Percentiles rank a stretch among this genome's conserved stretches.
Conservation (phyloP, 1,284 basidiomycete species). For the Grifola frondosa region DNA sequence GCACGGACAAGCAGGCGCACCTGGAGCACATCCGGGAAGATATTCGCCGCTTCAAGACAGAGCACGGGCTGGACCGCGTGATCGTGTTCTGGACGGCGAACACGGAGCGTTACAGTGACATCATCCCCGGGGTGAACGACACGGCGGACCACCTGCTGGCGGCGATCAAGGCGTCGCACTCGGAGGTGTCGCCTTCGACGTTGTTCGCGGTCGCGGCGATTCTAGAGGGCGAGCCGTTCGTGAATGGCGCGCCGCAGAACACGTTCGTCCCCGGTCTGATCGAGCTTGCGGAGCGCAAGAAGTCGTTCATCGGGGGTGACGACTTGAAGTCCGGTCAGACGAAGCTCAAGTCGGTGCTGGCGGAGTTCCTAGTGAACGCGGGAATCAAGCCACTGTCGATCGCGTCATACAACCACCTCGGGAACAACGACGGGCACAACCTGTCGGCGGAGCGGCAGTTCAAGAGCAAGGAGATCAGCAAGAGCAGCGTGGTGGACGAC, state of each 20-base stretch:
- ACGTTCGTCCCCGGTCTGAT: conserved; percentile 97
- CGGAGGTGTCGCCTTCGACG: conserved; percentile 93
- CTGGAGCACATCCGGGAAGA: conserved; percentile 91
- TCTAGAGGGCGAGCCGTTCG: conserved; percentile 92
- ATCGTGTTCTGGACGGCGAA: conserved; percentile 98
- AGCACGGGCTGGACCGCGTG: conserved; percentile 83
- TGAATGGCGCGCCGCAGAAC: conserved; percentile 99
- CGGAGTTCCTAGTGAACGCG: conserved; percentile 98
- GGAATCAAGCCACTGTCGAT: conserved; percentile 98
- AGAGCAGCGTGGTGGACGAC: conserved; percentile 96
- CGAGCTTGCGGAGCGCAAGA: conserved; percentile 85
- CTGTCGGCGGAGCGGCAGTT: conserved; percentile 92
- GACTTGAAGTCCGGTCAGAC: conserved; percentile 97
- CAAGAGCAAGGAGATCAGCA: conserved; percentile 97
- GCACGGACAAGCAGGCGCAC: conserved; percentile 86
- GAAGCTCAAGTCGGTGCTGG: conserved; percentile 93
- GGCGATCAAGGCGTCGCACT: conserved; percentile 83
- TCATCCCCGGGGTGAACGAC: conserved; percentile 95
- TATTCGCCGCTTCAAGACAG: conserved; percentile 90
- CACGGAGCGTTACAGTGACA: conserved; percentile 96
- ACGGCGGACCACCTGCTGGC: conserved; percentile 87
- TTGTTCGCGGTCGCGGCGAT: conserved; percentile 96
- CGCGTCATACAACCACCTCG: conserved; percentile 97
- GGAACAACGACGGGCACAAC: conserved; percentile 97
- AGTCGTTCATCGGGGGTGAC: conserved; percentile 96